Base-by-base conservation (phyloP, 306 rosid genomes). In the Notholithocarpus densiflorus region DNA sequence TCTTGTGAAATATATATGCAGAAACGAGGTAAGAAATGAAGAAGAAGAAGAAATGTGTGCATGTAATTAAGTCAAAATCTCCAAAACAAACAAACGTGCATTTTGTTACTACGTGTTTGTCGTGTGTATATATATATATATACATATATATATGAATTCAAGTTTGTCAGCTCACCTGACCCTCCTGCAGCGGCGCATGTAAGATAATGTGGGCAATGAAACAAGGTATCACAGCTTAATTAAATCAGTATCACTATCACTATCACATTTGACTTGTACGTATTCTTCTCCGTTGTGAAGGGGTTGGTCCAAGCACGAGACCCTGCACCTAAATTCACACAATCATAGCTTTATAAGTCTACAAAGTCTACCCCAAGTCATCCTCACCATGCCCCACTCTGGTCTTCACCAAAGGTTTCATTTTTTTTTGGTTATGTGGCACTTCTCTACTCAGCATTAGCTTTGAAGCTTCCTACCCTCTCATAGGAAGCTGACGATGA, bases 401-500 rank as follows among this genome's bases (percentile, higher is more conserved):
- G 6, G 5, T 18, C 21, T 73, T 56, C 51, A 11, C 37, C 45
- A 52, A 32, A 18, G 27, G 53, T 9, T 69, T 51, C 65, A 75
- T 62, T n/a, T 23, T 55, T 40, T 37, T 40, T 77, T 76, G 65
- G 80, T 34, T 77, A 75, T 74, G 59, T 69, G 74, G 77, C 92
- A 71, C 69, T 79, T 57, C 65, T 48, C 65, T 48, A 55, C 82
- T 70, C 43, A 62, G 85, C 74, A 75, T 82, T 74, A 79, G 40
- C 84, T 0, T 80, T 65, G 94, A 92, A 94, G 80, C 81, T 94
- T 92, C 98, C 92, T 81, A 5, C 21, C 43, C 34, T 74, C 88
- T 75, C 89, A n/a, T 48, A 85, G 89, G 97, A 92, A 94, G 81
- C 27, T 88, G 85, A 78, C 87, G 27, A 56, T 75, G 94, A 89